These are phyloP conservation scores for Cercospora berteroae DNA, from an alignment of 2,329 filamentous ascomycete species.

Conservation along the genomic window DNA sequence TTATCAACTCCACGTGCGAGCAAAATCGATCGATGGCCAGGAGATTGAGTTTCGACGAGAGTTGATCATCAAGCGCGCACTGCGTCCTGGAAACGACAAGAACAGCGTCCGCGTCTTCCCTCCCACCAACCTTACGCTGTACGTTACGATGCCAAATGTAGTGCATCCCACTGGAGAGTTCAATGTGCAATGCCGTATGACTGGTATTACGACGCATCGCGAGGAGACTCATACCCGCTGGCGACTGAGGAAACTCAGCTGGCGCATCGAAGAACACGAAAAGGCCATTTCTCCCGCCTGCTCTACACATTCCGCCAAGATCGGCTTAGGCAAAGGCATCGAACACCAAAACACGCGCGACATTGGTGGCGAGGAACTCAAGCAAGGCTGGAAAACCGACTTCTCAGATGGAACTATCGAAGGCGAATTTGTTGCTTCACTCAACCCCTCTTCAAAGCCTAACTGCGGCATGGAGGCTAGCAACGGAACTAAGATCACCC, in stretches of 20 bases:
- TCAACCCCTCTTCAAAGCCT: conserved; percentile 62
- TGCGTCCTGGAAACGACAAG: conserved; percentile 76
- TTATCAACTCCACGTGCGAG: conserved; percentile 73
- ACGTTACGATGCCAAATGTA: conserved; percentile 75
- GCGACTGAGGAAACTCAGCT: conserved; percentile 87
- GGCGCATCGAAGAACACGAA: conserved; percentile 87
- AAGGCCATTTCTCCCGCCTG: conserved; percentile 79
- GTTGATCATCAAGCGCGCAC: conserved; percentile 74
- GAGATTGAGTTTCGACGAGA: conserved; percentile 64
- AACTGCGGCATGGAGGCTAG: conserved; percentile 74
- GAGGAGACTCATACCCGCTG: conserved; percentile 71
- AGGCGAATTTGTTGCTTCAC: conserved; percentile 69
- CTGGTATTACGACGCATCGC: conserved; percentile 76
- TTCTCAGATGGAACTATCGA: conserved; percentile 68
- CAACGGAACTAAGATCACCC: conserved; percentile 74
- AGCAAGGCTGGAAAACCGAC: conserved; percentile 86
- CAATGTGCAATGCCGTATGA: conserved; percentile 74
- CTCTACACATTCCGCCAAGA: conserved; percentile 66
- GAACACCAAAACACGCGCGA: conserved; percentile 72
- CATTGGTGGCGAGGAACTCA: conserved; percentile 77
- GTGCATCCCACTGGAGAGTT: conserved; percentile 85
- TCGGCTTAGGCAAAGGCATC: conserved; percentile 67
- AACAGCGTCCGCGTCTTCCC: conserved; percentile 93
- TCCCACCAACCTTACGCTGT: conserved; percentile 87
- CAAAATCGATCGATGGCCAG: conserved; percentile 60